Conservation (phyloP, 2,329 filamentous ascomycete species). For the Tolypocladium tropicale region DNA sequence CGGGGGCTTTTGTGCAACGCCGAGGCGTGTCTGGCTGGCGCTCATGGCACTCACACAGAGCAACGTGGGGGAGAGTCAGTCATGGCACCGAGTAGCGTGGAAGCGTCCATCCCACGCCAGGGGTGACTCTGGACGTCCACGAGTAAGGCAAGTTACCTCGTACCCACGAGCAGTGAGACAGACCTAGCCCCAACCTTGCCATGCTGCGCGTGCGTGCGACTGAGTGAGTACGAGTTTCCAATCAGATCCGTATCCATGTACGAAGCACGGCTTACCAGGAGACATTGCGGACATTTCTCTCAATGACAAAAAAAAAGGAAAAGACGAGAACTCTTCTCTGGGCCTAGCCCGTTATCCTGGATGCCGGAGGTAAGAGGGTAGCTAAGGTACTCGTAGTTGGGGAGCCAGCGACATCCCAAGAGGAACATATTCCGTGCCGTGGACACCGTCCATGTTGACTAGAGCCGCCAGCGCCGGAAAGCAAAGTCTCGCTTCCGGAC, state of each 20-base stretch:
- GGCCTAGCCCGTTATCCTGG: background rate
- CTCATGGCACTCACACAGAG: background rate
- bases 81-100: background rate
- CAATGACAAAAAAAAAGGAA: no score
- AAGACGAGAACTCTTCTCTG: background rate
- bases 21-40: background rate
- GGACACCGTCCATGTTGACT: background rate
- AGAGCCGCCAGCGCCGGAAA: background rate
- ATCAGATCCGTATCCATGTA: background rate
- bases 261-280: no score
- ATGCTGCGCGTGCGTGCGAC: background rate
- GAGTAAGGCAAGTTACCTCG: no score
- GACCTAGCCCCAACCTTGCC: background rate
- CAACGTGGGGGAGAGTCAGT: background rate
- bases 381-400: no score
- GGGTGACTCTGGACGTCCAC: no score
- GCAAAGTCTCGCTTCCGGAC: no score
- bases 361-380: no score
- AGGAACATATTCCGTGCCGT: background rate
- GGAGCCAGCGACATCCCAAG: background rate
- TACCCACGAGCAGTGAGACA: no score
- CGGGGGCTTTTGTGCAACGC: background rate
- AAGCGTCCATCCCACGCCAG: background rate
- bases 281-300: background rate
- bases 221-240: background rate